phyloP scores from a whole-genome alignment of 2,329 filamentous ascomycete genomes.

The Trichoderma aggressivum region DNA sequence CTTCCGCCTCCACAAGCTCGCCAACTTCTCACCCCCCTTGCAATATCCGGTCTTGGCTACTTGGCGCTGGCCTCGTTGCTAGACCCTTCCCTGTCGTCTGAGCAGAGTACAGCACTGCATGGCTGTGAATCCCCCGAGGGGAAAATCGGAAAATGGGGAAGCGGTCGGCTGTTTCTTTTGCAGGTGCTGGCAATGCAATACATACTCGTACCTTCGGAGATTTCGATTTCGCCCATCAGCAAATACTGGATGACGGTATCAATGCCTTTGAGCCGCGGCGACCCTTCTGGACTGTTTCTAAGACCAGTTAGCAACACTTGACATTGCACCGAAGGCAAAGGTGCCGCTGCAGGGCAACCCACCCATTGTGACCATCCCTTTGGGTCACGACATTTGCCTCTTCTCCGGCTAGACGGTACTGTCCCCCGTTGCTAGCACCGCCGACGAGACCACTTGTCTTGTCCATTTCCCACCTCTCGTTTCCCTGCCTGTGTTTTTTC shows the following conservation, averaged over 20 bases:
- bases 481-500: neutral
- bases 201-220: neutral
- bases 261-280: neutral
- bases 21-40: neutral
- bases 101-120: no score
- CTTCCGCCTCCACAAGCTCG: slow-evolving; percentile 1
- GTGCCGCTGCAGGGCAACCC: slow-evolving; percentile 1
- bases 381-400: neutral
- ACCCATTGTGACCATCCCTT: slow-evolving; percentile 4
- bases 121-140: neutral
- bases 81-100: neutral
- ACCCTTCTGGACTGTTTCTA: slow-evolving; percentile 13
- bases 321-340: neutral
- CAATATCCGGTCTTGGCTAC: neutral
- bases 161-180: neutral
- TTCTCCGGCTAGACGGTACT: neutral
- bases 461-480: neutral
- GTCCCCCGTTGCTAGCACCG: neutral
- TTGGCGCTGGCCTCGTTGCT: neutral
- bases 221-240: neutral
- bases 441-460: neutral
- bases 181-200: neutral
- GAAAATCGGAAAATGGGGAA: neutral
- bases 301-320: neutral
- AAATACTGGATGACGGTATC: neutral